Base-by-base conservation (phyloP, 2,329 filamentous ascomycete genomes). In the Pseudocercospora pini-densiflorae region DNA sequence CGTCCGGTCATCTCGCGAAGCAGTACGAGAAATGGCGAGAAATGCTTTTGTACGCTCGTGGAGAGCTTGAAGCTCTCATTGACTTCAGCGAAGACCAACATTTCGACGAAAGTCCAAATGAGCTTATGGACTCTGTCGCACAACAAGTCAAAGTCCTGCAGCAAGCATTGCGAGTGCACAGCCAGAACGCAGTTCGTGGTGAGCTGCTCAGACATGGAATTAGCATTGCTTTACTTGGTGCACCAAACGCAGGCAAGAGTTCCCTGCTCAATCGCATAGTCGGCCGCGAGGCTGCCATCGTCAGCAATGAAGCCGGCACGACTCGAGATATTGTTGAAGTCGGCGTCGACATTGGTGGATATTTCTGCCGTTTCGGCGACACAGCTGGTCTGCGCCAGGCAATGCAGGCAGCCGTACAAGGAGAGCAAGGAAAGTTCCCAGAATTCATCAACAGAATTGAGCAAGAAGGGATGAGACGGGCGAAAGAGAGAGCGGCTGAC, bases 1-100 rank as follows among this genome's bases (percentile, higher is more conserved):
- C 89, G 31, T 91, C 88, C 3, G 74, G 71, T 33, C 80, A 84
- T 0, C 83, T 97, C 12, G 88, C 92, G 0, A 84, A 85, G 66
- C 88, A 89, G 19, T 99, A 99, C 77, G 93, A 97, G 72, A 74
- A 75, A 9, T 99, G 95, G 95, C 88, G 94, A 27, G 82, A 87
- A 69, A 84, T 89, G 70, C 81, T 99, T 19, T 83, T 98, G 6
- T 85, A 90, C 68, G 94, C 94, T 9, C 88, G 95, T 1, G 95
- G 93, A 9, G 94, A 98, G 80, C 85, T 99, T 45, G 95, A 99
- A 79, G 95, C 95, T 0, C 81, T 99, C 71, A 98, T 99, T 68
- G 95, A 99, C 79, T 99, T 99, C 77, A 91, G 92, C 0, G 95
- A 99, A 78, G 95, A 98, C 75, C 94, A 99, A 79, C 92, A 98